phyloP scores from a whole-genome alignment of 345 rosid genomes.

The Capsella bursapastoris region DNA sequence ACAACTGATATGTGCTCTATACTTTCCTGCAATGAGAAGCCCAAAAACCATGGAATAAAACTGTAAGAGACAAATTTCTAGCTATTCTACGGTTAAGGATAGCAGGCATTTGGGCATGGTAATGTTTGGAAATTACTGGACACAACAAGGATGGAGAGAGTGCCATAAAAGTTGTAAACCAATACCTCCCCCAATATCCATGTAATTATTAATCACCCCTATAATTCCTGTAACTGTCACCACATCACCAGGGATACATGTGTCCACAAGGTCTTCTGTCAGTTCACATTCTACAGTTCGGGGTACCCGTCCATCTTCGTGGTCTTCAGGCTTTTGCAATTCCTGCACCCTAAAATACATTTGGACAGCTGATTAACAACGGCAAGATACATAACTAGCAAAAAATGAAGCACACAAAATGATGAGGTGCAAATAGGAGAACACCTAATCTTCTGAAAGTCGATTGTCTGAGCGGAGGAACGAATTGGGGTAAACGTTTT shows the following conservation, averaged over 20 bases:
- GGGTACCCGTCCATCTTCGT: slow-evolving; percentile 98
- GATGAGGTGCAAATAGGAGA: slow-evolving; percentile 2
- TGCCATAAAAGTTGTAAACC: slow-evolving; percentile 11
- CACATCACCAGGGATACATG: slow-evolving; percentile 98
- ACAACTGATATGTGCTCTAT: slow-evolving; percentile 15
- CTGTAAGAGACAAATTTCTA: slow-evolving; percentile 8
- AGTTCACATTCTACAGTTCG: slow-evolving; percentile 97
- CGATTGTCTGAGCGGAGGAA: slow-evolving; percentile 72
- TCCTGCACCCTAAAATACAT: slow-evolving; percentile 71
- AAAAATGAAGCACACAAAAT: neutral
- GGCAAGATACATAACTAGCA: slow-evolving; percentile 14
- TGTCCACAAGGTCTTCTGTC: slow-evolving; percentile 86
- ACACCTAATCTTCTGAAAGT: slow-evolving; percentile 95
- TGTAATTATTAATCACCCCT: slow-evolving; percentile 81
- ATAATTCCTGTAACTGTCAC: slow-evolving; percentile 95
- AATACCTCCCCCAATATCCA: slow-evolving; percentile 98
- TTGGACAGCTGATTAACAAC: slow-evolving; percentile 27
- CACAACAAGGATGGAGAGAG: slow-evolving; percentile 18
- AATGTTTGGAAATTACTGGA: slow-evolving; percentile 3
- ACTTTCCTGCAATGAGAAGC: slow-evolving; percentile 26
- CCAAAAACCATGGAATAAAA: neutral
- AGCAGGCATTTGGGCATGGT: neutral
- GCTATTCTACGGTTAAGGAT: slow-evolving; percentile 5
- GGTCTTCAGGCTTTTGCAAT: slow-evolving; percentile 72
- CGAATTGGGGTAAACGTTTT: slow-evolving; percentile 75